Percentiles rank a stretch among this genome's conserved stretches.
Conservation (phyloP, 2,329 filamentous ascomycete genomes). For the Colletotrichum kahawae region DNA sequence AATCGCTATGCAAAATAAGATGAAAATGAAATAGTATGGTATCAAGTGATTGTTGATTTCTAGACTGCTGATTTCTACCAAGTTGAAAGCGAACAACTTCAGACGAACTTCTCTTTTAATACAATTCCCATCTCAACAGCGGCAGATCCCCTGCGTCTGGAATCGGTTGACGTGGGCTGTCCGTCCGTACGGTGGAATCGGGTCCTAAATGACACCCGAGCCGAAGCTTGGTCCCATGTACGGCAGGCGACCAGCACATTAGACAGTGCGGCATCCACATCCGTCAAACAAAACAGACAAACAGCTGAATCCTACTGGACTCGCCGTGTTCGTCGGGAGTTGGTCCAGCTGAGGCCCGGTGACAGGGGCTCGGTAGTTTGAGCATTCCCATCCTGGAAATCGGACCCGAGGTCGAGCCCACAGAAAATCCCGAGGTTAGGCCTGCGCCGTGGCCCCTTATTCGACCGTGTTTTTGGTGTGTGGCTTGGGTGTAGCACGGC, state of each 20-base stretch:
- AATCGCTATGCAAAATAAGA: neutral
- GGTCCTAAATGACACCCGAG: neutral
- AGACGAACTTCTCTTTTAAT: neutral
- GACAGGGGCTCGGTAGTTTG: neutral
- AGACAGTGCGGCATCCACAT: neutral
- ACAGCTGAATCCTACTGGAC: neutral
- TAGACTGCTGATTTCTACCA: neutral
- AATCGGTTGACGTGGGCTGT: neutral
- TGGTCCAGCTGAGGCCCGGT: neutral
- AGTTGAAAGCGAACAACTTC: neutral
- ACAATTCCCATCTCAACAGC: neutral
- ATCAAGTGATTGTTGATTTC: neutral
- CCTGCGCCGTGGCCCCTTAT: neutral
- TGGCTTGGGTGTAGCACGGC: neutral
- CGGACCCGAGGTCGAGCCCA: neutral
- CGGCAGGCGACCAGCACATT: neutral
- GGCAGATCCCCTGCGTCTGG: neutral
- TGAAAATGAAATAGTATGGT: fast-evolving
- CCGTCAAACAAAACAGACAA: neutral
- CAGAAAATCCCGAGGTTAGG: neutral
- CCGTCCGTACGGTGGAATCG: neutral
- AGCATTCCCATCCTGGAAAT: neutral
- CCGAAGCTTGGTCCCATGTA: neutral
- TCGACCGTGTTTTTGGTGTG: neutral
- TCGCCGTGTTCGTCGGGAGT: neutral